phyloP scores from a whole-genome alignment of 305 asterid species.

The Ajuga reptans region DNA sequence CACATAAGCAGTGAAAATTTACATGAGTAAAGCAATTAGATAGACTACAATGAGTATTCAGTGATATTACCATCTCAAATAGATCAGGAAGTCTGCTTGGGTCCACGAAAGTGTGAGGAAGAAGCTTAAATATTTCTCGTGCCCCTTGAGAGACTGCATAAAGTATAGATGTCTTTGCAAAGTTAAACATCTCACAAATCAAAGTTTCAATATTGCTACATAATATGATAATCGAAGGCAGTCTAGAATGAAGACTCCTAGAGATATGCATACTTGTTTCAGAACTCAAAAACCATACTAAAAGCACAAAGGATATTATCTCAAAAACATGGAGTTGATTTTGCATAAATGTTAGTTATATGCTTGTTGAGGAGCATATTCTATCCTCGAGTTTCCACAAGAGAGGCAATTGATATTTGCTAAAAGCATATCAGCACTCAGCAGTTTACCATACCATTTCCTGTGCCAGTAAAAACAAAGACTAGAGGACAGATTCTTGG shows the following conservation, averaged over 20 bases:
- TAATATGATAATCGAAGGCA: not conserved
- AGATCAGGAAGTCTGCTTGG: constrained; percentile 66
- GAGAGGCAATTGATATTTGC: not conserved
- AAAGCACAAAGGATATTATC: not conserved
- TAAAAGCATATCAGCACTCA: not conserved
- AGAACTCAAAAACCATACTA: not conserved
- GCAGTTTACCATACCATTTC: constrained; percentile 56
- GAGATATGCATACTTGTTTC: not conserved
- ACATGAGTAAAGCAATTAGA: not conserved
- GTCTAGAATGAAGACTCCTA: not conserved
- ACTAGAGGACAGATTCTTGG: constrained; percentile 81
- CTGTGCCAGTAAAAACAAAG: constrained; percentile 81
- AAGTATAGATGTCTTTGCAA: not conserved
- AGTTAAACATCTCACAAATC: not conserved
- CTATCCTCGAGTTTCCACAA: not conserved
- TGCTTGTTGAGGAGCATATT: not conserved
- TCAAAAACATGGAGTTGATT: not conserved
- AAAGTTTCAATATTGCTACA: not conserved
- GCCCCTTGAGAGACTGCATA: constrained; percentile 81
- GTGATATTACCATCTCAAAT: constrained; percentile 42
- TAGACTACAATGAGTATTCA: not conserved
- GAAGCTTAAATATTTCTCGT: constrained; percentile 83
- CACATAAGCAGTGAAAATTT: not conserved
- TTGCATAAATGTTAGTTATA: not conserved
- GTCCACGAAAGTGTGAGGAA: constrained; percentile 76